phyloP scores from a whole-genome alignment of 306 rosid genomes.

The Pyrus communis region DNA sequence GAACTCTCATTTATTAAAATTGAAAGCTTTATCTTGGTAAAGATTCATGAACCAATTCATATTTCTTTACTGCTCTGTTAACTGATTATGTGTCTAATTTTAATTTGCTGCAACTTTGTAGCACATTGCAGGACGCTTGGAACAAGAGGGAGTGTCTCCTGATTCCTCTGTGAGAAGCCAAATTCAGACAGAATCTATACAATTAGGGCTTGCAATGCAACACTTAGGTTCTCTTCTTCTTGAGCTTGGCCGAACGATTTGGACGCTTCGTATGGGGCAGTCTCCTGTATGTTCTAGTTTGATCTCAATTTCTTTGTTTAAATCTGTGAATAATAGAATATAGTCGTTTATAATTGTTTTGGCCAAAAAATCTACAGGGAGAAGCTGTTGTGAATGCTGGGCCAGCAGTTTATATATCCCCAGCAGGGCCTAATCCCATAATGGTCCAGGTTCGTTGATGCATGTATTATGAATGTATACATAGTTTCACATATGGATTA shows the following conservation, averaged over 20 bases:
- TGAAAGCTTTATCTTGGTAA: not conserved
- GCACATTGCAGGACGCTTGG: constrained; percentile 91
- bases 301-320: constrained; percentile 9
- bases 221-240: constrained; percentile 87
- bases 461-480: not conserved
- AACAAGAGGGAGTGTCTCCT: constrained; percentile 57
- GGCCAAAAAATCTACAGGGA: constrained; percentile 45
- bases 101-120: constrained; percentile 48
- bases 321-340: constrained; percentile 1
- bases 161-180: constrained; percentile 56
- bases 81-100: constrained; percentile 29
- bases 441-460: constrained; percentile 88
- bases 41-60: not conserved
- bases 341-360: constrained; percentile 5
- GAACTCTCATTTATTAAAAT: not conserved
- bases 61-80: not conserved
- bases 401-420: constrained; percentile 93
- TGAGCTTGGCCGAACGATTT: constrained; percentile 95
- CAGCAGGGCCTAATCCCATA: constrained; percentile 92
- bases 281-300: constrained; percentile 60
- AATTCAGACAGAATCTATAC: constrained; percentile 72
- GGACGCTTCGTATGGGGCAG: constrained; percentile 86
- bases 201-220: constrained; percentile 74
- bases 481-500: not conserved
- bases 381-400: constrained; percentile 80